Conservation (phyloP, 176 grass and related monocot genomes). For the Aegilops sharonensis region DNA sequence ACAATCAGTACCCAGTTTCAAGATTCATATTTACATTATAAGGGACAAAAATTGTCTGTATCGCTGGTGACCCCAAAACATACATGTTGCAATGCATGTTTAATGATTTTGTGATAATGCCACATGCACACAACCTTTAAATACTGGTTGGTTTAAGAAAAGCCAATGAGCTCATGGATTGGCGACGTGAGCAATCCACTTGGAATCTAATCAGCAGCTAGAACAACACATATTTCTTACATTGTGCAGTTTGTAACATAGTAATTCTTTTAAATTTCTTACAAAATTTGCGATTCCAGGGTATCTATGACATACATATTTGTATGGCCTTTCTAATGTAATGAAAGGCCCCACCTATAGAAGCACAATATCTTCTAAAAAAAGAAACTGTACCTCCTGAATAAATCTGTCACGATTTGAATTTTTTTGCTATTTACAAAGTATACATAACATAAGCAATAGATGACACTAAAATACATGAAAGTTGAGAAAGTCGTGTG, state of each 20-base stretch:
- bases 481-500: background rate
- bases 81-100: background rate
- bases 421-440: background rate
- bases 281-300: background rate
- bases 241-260: background rate
- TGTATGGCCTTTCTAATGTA: background rate
- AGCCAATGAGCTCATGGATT: background rate
- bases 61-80: background rate
- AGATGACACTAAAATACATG: background rate
- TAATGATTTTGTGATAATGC: background rate
- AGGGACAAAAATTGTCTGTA: background rate
- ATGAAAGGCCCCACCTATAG: background rate
- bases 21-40: background rate
- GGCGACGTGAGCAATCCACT: background rate
- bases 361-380: background rate
- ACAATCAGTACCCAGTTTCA: background rate
- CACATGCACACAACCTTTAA: background rate
- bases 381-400: background rate
- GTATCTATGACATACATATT: background rate
- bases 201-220: background rate
- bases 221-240: background rate
- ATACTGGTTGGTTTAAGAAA: constrained; percentile 9
- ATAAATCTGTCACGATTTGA: background rate
- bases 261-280: background rate
- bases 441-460: background rate